A percentile compares a stretch with the other conserved stretches of the same genome.
These are phyloP conservation scores for Knufia petricola DNA, from an alignment of 2,329 filamentous ascomycete genomes.

Conservation along the genomic window DNA sequence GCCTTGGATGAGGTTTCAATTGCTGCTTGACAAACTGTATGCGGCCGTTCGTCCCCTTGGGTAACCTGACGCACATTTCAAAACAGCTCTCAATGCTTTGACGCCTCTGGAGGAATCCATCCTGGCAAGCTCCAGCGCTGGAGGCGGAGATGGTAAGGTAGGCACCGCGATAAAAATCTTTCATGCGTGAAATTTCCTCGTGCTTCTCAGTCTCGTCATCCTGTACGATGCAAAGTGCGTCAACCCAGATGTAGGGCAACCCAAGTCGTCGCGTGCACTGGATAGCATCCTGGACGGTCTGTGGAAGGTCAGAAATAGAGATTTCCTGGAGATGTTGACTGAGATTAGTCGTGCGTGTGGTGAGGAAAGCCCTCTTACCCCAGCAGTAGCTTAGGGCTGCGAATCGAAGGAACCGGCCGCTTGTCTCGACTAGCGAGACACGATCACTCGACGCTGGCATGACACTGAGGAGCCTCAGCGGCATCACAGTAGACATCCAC, in stretches of 20 bases:
- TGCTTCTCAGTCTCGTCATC: constrained; percentile 14
- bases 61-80: too few species aligned
- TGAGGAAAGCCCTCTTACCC: background rate
- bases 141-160: constrained; percentile 8
- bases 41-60: too few species aligned
- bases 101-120: too few species aligned
- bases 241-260: constrained; percentile 20
- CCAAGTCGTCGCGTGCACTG: background rate
- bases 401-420: too few species aligned
- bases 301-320: background rate
- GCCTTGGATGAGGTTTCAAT: too few species aligned
- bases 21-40: too few species aligned
- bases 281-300: constrained; percentile 5
- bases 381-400: background rate
- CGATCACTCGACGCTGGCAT: too few species aligned
- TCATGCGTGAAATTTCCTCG: constrained; percentile 12
- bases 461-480: too few species aligned
- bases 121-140: too few species aligned
- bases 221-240: constrained; percentile 16
- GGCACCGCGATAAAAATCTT: constrained; percentile 9
- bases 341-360: background rate
- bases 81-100: too few species aligned
- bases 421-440: too few species aligned
- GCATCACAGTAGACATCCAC: too few species aligned
- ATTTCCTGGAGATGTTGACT: background rate